These are phyloP conservation scores for Suillus ampliporus DNA, from an alignment of 768 basidiomycete genomes.

Conservation along the genomic window DNA sequence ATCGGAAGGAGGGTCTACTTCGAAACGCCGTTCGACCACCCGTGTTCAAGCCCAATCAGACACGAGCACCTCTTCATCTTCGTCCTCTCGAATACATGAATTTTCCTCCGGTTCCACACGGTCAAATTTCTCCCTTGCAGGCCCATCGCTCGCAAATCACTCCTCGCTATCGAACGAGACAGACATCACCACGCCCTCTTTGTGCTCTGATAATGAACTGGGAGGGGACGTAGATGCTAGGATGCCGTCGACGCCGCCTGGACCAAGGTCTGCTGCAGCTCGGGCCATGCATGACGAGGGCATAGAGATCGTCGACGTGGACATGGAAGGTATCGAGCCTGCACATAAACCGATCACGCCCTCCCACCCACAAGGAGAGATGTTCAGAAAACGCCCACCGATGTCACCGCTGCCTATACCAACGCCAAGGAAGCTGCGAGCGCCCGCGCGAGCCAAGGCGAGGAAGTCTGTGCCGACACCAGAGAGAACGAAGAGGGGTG, in stretches of 20 bases:
- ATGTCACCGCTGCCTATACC: slow-evolving; percentile 64
- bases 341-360: slow-evolving; percentile 20
- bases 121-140: neutral
- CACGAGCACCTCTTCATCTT: neutral
- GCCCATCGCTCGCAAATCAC: neutral
- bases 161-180: slow-evolving; percentile 37
- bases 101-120: neutral
- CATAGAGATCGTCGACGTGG: slow-evolving; percentile 44
- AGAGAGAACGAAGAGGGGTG: slow-evolving; percentile 33
- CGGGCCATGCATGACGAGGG: slow-evolving; percentile 4
- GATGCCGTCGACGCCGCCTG: slow-evolving; percentile 57
- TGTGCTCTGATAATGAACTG: slow-evolving; percentile 75
- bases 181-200: slow-evolving; percentile 64
- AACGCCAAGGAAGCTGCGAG: slow-evolving; percentile 58
- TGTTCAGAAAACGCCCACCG: slow-evolving; percentile 67
- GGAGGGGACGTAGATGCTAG: slow-evolving; percentile 53
- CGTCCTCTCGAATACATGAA: neutral
- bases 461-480: neutral
- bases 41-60: neutral
- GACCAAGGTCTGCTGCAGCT: slow-evolving; percentile 29
- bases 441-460: slow-evolving; percentile 52
- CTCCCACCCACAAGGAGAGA: slow-evolving; percentile 29
- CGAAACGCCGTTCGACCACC: neutral
- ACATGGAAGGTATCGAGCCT: slow-evolving; percentile 35
- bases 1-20: neutral